Evolutionary conservation across 768 basidiomycete genomes (phyloP), one percentile per base, ranked within the genome.

Genomic region (Hygrocybe punicea): DNA sequence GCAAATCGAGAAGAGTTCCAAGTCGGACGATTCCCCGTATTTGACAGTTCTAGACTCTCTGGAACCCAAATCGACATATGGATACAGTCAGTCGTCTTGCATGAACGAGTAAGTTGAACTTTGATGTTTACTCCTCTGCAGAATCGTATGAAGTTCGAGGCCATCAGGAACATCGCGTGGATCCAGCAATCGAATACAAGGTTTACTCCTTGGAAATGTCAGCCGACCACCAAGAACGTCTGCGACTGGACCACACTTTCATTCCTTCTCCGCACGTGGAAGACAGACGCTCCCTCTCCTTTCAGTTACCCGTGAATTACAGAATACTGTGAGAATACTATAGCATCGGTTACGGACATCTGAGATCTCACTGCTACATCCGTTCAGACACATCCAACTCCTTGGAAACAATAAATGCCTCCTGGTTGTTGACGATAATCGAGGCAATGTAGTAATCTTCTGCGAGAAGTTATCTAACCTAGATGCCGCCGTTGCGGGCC

Each of bases 321-420:
- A 58, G 47, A 9, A 67, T 80, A 16, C 24, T 73, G 78, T 79
- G 62, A 60, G 72, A 16, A 9, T 9, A 23, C 13, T 8, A n/a
- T 56, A 60, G 48, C 55, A 25, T 47, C 37, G 19, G 2, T 52
- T 8, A 13, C 29, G 11, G 34, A 36, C 14, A 35, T 23, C 16
- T 10, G 5, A 7, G 11, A 19, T 19, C 34, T 39, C 29, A 35
- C 7, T 51, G 48, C 6, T 47, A 23, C 54, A 21, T 3, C 29
- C 8, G 8, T 29, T 25, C 48, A 71, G 69, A 3, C 62, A 66
- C 60, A 56, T 61, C 0, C 81, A 82, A 56, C 62, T 83, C 1
- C 69, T 82, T 17, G 69, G 70, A 14, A 65, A 69, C 16, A 70
- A 71, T n/a, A 76, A 64, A 36, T 67, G 79, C 3, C 64, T 84